phyloP scores from a whole-genome alignment of 768 basidiomycete genomes.

The Lactarius akahatsu region DNA sequence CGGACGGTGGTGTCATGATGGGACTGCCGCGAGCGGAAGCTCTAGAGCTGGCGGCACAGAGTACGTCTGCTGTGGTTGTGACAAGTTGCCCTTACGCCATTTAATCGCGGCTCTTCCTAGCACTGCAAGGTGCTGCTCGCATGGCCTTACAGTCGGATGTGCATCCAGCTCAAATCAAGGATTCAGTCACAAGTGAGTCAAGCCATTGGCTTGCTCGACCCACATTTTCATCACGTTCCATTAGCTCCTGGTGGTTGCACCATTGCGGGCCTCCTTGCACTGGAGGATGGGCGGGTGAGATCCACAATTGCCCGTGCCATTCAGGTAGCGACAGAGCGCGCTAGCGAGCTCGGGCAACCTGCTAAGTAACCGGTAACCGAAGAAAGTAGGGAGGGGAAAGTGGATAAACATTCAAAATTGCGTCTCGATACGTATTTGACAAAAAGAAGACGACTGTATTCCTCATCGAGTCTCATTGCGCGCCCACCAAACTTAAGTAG shows the following conservation, averaged over 20 bases:
- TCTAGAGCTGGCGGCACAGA: conserved; percentile 92
- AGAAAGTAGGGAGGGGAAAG: neutral
- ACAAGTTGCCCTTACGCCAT: neutral
- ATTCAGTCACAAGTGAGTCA: conserved; percentile 89
- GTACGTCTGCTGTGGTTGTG: conserved; percentile 45
- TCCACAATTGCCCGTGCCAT: conserved; percentile 95
- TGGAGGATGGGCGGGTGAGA: conserved; percentile 92
- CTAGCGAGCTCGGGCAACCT: conserved; percentile 79
- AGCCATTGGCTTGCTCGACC: neutral
- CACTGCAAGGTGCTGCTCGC: conserved; percentile 92
- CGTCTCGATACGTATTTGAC: conserved; percentile 5
- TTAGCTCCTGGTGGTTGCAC: conserved; percentile 97
- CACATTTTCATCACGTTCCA: conserved; percentile 10
- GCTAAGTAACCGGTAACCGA: conserved; percentile 41
- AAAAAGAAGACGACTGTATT: conserved; percentile 29
- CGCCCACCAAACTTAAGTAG: conserved; percentile 25
- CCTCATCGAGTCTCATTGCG: conserved; percentile 30
- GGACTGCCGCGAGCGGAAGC: conserved; percentile 93
- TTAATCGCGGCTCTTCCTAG: conserved; percentile 41
- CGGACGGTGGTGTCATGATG: conserved; percentile 99
- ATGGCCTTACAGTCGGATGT: conserved; percentile 89
- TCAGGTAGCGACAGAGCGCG: conserved; percentile 89
- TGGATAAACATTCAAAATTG: neutral
- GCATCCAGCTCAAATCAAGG: conserved; percentile 96
- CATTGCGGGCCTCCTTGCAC: conserved; percentile 91